Base-by-base conservation (phyloP, 2,329 filamentous ascomycete genomes). In the Rosellinia necatrix region DNA sequence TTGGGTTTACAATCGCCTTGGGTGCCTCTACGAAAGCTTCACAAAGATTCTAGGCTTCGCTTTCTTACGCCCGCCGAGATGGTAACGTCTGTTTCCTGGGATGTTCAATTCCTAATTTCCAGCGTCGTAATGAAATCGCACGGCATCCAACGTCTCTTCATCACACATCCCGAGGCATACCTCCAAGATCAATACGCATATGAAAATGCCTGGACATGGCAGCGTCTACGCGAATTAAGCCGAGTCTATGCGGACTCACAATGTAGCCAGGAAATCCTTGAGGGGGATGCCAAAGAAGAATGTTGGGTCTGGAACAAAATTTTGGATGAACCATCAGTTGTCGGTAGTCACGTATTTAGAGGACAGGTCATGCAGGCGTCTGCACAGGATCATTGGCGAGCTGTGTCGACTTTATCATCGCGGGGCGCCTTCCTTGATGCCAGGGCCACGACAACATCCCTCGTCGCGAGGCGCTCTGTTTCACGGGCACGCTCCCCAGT, bases 81-180 rank as follows among this genome's bases (percentile, higher is more conserved):
- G 84, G 74, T 89, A 32, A 91, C 87, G 1, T 84, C 88, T 0
- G 81, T 85, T 1, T 72, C 86, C 2, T 93, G 90, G 90, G 84
- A 86, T 48, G 83, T 86, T 2, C 78, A 83, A 8, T 92, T 92
- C 60, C 78, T 93, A 24, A 79, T 80, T 46, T 86, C 87, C 1
- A 85, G 82, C 43, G 83, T 92, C 32, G 82, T 90, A 66, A 92
- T 92, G 89, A 85, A 87, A 65, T 81, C 85, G 25, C 79, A 82
- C 8, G 79, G 82, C 21, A 72, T 77, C 60, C 85, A 86, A 59
- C 81, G 89, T 7, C 79, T 93, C 10, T 93, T 89, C 72, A 79
- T 92, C 55, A 93, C 90, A 1, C 87, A 90, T 56, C 83, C 86
- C 3, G 85, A 89, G 62, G 87, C 87, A 1, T 93, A 93, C 62